Conservation (phyloP, 306 rosid species). For the Medicago ruthenica region DNA sequence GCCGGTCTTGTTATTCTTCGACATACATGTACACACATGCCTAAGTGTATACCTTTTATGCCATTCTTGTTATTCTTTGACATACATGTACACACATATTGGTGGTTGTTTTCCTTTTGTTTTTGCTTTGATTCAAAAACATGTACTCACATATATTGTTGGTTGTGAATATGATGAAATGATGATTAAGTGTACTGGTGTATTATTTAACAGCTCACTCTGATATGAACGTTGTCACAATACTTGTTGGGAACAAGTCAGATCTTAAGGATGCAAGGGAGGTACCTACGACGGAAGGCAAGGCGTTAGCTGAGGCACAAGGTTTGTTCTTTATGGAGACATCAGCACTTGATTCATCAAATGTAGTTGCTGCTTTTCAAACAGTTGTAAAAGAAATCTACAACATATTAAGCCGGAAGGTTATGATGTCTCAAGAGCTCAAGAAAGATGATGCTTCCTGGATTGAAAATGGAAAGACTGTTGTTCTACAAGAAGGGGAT, state of each 20-base stretch:
- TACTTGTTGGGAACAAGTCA: constrained; percentile 95
- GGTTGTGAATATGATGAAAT: constrained; percentile 44
- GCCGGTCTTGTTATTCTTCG: neutral
- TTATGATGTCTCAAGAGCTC: constrained; percentile 91
- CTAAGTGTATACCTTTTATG: neutral
- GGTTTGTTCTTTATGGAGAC: constrained; percentile 98
- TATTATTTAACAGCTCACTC: constrained; percentile 89
- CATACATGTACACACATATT: neutral
- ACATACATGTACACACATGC: neutral
- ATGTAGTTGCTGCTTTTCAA: constrained; percentile 87
- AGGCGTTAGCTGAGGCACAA: constrained; percentile 87
- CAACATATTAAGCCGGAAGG: constrained; percentile 90
- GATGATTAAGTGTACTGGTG: constrained; percentile 60
- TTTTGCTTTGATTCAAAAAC: constrained; percentile 32
- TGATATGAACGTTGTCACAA: constrained; percentile 94
- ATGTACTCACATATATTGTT: constrained; percentile 33
- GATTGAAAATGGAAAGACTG: constrained; percentile 75
- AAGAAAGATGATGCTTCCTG: constrained; percentile 59
- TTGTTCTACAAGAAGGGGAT: constrained; percentile 70
- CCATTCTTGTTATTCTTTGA: neutral
- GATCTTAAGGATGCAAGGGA: constrained; percentile 97
- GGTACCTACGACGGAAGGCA: constrained; percentile 89
- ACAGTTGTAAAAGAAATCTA: constrained; percentile 93
- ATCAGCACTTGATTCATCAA: constrained; percentile 95
- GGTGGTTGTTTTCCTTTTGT: neutral